These are phyloP conservation scores for Yamadazyma atlantica DNA, from an alignment of 1,139 yeast species.

Conservation along the genomic window DNA sequence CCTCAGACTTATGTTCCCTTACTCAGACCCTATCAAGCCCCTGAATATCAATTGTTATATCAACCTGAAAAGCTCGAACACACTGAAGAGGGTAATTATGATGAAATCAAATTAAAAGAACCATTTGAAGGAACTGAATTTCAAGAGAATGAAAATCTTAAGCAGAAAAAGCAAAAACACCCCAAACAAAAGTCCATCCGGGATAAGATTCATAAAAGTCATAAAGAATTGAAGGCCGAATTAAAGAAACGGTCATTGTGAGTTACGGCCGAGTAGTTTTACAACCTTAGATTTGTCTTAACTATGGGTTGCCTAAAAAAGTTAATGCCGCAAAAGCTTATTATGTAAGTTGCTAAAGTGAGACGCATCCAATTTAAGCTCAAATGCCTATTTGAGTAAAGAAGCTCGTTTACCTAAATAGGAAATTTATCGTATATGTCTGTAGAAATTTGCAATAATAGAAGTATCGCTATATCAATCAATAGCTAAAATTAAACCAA, in stretches of 20 bases:
- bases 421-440: not conserved
- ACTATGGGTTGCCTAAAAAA: too few species aligned
- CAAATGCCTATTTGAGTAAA: not conserved
- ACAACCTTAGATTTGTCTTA: not conserved
- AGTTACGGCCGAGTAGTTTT: too few species aligned
- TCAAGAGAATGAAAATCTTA: not conserved
- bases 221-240: conserved; percentile 3
- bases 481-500: not conserved
- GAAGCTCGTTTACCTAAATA: not conserved
- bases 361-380: not conserved
- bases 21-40: conserved; percentile 17
- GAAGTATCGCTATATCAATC: not conserved
- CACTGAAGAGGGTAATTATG: conserved; percentile 1
- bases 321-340: not conserved
- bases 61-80: conserved; percentile 1
- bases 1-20: conserved; percentile 18
- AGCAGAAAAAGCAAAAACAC: not conserved
- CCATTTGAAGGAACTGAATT: not conserved
- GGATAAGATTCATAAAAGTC: conserved; percentile 4
- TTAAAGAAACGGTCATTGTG: not conserved
- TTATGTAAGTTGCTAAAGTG: not conserved
- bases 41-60: conserved; percentile 15
- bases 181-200: conserved; percentile 2
- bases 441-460: not conserved
- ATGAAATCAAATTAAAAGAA: not conserved